A percentile compares a stretch with the other conserved stretches of the same genome.
These are phyloP conservation scores for Wallacemonas collosoma DNA, from an alignment of 208 protist species.

Conservation along the genomic window DNA sequence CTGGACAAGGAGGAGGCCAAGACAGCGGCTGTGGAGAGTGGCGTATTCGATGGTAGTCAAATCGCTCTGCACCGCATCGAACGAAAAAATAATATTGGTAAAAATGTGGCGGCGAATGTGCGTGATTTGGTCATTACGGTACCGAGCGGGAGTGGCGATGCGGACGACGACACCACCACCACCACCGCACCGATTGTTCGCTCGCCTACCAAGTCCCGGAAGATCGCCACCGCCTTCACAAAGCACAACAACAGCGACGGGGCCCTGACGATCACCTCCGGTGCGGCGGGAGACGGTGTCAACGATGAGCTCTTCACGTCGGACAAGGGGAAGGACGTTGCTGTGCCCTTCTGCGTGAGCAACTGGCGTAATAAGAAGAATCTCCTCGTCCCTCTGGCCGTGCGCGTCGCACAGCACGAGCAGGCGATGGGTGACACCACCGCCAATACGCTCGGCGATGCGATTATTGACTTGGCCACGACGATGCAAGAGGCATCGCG, in stretches of 20 bases:
- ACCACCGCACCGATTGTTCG: constrained; percentile 59
- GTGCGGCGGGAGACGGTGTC: background rate
- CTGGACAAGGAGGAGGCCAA: constrained; percentile 9
- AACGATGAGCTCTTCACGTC: background rate
- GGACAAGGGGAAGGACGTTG: constrained; percentile 17
- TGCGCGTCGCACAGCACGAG: constrained; percentile 64
- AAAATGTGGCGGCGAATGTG: constrained; percentile 12
- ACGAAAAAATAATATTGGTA: constrained; percentile 17
- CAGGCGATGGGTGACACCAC: constrained; percentile 21
- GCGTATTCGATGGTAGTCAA: constrained; percentile 2
- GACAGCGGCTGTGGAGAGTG: background rate
- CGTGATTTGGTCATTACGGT: constrained; percentile 12
- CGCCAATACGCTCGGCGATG: constrained; percentile 43
- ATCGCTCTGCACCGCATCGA: constrained; percentile 11
- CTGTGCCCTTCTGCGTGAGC: constrained; percentile 72
- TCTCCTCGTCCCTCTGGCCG: constrained; percentile 73
- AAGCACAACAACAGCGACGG: background rate
- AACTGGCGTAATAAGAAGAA: constrained; percentile 87
- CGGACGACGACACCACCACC: background rate
- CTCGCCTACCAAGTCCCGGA: constrained; percentile 62
- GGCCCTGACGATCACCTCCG: background rate
- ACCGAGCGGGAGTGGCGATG: background rate
- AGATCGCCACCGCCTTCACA: constrained; percentile 21
- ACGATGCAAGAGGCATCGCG: constrained; percentile 61
- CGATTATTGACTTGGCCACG: constrained; percentile 63